Base-by-base conservation (phyloP, 768 basidiomycete genomes). In the Hypholoma sublateritium region DNA sequence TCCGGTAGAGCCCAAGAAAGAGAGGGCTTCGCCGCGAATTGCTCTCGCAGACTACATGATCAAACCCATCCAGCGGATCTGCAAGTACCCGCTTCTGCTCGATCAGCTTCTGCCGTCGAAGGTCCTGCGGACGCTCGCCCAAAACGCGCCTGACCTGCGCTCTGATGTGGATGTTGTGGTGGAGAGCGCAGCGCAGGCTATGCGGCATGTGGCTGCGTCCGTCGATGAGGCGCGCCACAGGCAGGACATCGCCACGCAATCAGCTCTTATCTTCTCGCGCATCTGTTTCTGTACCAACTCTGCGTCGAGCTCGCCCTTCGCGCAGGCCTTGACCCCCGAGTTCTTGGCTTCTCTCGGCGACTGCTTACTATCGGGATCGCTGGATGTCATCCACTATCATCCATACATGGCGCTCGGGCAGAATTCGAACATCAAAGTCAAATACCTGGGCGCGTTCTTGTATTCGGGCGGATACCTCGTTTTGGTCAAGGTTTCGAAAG, bases 51-150 rank as follows among this genome's bases (percentile, higher is more conserved):
- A 98, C 73, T 95, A 95, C 68, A 81, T 98, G 74, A 98, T 99
- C 74, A 94, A 94, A 71, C 96, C 96, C n/a, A 82, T 98, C 14
- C 96, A 99, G 71, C 80, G 95, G 50, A 89, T 99, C 49, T 98
- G 95, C 81, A 91, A 88, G 63, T 99, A 99, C 67, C 93, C 95
- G 16, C 80, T 98, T 50, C 80, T 99, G 8, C 82, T 99, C 44
- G 87, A 86, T 56, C 86, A 90, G 63, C 80, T 97, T 35, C 70
- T 71, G 49, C 69, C 74, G 4, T 65, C 72, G 13, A 74, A 74
- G 59, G 56, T 68, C 13, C 53, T 72, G 25, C 66, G 65, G 37
- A 59, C 65, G 12, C 61, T 67, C 44, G 63, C 66, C 24, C 65
- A 55, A 32, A 61, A 56, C 35, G 9, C 56, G 35, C 36, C 49